Evolutionary conservation across 2,329 filamentous ascomycete species (phyloP), one percentile per base, ranked within the genome.

Genomic region (Meredithiella fracta): DNA sequence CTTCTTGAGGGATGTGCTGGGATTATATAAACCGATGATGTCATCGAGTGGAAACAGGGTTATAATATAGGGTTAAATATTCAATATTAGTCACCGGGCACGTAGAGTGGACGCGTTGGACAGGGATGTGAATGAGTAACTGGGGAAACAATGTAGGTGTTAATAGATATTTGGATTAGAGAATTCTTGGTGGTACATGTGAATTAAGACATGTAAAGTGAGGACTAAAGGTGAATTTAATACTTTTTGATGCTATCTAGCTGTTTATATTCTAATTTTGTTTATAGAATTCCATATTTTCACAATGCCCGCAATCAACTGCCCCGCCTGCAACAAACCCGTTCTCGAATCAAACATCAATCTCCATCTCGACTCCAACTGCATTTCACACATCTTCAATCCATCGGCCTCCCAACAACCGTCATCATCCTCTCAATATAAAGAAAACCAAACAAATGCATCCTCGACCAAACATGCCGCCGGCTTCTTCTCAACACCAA

Each of bases 311-410:
- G 63, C 67, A 64, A 85, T 94, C 62, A 77, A 80, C 63, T 95
- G 89, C 66, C 89, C 89, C 15, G 86, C 90, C 61, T 95, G 89
- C 72, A 75, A 78, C 64, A 83, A 85, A 63, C 72, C 75, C 56
- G 86, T 92, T 63, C 83, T 79, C 61, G 71, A 83, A 61, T 71
- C 72, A 64, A 78, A 84, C 62, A 97, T 97, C 73, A 97, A 97
- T 70, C 76, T 76, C 62, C 91, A 97, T 68, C 80, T 97, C 65
- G 92, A 97, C 70, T 91, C 87, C 29, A 78, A 78, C 61, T 97
- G 91, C 71, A 68, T 77, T 59, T 74, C 72, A 37, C 83, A 83
- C 65, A 67, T 92, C 60, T 71, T 84, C 58, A 65, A 72, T 11
- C 17, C 40, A 20, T 44, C 40, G 8, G 8, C 40, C 40, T 44